Evolutionary conservation across 371 early-diverging fungal species (phyloP), one percentile per base, ranked within the genome.

Genomic region (Zychaea mexicana): DNA sequence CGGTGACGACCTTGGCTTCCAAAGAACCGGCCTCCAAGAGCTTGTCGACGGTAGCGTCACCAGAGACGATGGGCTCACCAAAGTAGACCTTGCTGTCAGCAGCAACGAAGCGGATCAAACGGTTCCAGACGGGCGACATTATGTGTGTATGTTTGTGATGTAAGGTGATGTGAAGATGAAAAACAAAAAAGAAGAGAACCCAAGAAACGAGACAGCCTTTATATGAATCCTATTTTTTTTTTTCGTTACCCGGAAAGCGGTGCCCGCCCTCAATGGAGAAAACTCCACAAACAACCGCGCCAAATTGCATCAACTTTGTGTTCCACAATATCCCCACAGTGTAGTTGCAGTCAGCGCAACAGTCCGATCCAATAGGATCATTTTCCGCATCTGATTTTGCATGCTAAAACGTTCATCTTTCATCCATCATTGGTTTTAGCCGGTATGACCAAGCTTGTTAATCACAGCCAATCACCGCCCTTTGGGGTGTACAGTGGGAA

Each of bases 1-100:
- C 81, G 4, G 47, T 56, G 46, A 84, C 74, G 22, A 84, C 45
- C 22, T 82, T 84, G 27, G 84, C 84, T 26, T 61, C 65, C 52
- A 75, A 54, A 17, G 63, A 53, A 13, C 63, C 73, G 3, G 60
- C 56, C 32, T 57, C 60, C 22, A 68, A 59, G 24, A 71, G 65
- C 24, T 68, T 65, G 58, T 71, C 68, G n/a, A 71, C 71, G 17
- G 71, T 71, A 10, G 32, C 52, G 17, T 67, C 59, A 7, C 53
- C 58, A 21, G 52, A 33, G 30, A 68, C 30, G 17, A 71, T 60
- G 53, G 68, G 71, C 31, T 71, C 68, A 31, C 71, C 71, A 52
- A 38, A 64, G 17, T 64, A 64, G 26, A 49, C 55, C 27, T 67
- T 68, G 55, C 59, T 58, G 31, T 71, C 71, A 47, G 62, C 57